Evolutionary conservation across 768 basidiomycete species (phyloP).

Genomic region (Strobilomyces dryophilus): DNA sequence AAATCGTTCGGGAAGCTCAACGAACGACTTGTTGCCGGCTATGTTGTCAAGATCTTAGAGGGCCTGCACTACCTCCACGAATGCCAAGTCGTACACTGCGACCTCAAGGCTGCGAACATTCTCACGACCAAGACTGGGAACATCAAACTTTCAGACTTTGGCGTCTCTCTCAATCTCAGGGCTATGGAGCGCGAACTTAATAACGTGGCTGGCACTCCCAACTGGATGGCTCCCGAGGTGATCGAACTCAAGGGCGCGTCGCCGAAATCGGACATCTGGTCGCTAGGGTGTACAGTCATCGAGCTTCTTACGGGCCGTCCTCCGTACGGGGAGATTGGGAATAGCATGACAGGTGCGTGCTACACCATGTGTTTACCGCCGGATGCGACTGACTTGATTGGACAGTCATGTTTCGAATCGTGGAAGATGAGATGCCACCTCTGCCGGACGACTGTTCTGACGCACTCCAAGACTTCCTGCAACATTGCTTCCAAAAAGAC

Average conservation of each 20-base stretch:
- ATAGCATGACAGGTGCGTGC: conserved; percentile 80
- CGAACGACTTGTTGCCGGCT: conserved; percentile 86
- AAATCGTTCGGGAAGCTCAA: conserved; percentile 93
- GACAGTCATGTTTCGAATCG: conserved; percentile 94
- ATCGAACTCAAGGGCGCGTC: conserved; percentile 93
- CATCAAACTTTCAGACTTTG: conserved; percentile 96
- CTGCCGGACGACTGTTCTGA: conserved; percentile 76
- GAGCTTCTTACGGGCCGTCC: conserved; percentile 91
- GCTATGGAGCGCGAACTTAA: conserved; percentile 84
- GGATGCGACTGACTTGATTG: conserved; percentile 3
- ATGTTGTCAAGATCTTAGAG: conserved; percentile 95
- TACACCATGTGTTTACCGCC: not conserved
- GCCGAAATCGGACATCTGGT: conserved; percentile 95
- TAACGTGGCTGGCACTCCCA: conserved; percentile 91
- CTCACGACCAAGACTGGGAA: conserved; percentile 98
- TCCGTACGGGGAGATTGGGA: conserved; percentile 85
- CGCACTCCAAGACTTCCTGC: conserved; percentile 75
- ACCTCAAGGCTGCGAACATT: conserved; percentile 98
- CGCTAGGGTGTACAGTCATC: conserved; percentile 89
- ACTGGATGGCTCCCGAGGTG: conserved; percentile 99
- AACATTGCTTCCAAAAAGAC: conserved; percentile 88
- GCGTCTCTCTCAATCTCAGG: conserved; percentile 92
- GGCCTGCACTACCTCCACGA: conserved; percentile 90
- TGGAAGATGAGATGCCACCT: conserved; percentile 88
- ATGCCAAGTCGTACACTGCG: conserved; percentile 92